Base-by-base conservation (phyloP, 73 alveolate species). In the Paramecium sexaurelia region DNA sequence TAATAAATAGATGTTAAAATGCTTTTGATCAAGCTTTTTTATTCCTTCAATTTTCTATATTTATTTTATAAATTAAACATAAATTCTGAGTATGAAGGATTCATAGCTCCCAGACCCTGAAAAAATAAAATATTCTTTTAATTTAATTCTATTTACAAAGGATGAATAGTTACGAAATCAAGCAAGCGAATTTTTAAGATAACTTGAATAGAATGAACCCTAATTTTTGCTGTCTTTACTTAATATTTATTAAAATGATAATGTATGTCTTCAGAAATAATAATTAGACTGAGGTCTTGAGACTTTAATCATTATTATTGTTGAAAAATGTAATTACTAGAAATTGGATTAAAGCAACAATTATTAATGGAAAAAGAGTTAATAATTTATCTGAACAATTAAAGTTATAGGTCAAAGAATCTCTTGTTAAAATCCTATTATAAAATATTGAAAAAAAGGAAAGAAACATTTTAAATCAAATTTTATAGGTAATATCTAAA, bases 321-420 rank as follows among this genome's bases (percentile, higher is more conserved):
- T 22, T 78, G 27, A 78, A 78, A 40, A 78, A 78, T 78, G 41
- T 27, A 20, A 78, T 78, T 22, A 43, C 55, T 6, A 78, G 90
- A 24, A 78, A 78, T 78, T 78, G 90, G 90, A 41, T 45, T 7
- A 78, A 43, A 43, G 90, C 55, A 29, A 8, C 68, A 29, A 78
- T 78, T 0, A 6, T 29, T 41, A 40, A 78, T 41, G 73, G 73
- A 1, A 41, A 78, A 61, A 37, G 43, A 15, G 55, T 20, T n/a
- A 32, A 32, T 26, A 39, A 9, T 26, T 17, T 78, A 20, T 7
- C 69, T 36, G 90, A 78, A 24, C 33, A 39, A 37, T 33, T 78
- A 39, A 78, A 78, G 39, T 5, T 5, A 7, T 26, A 24, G 5
- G 90, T 78, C 11, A 78, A 78, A 17, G 8, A 20, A 29, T 15